phyloP scores from a whole-genome alignment of 495 filamentous ascomycete genomes.

The Zalerion maritima region DNA sequence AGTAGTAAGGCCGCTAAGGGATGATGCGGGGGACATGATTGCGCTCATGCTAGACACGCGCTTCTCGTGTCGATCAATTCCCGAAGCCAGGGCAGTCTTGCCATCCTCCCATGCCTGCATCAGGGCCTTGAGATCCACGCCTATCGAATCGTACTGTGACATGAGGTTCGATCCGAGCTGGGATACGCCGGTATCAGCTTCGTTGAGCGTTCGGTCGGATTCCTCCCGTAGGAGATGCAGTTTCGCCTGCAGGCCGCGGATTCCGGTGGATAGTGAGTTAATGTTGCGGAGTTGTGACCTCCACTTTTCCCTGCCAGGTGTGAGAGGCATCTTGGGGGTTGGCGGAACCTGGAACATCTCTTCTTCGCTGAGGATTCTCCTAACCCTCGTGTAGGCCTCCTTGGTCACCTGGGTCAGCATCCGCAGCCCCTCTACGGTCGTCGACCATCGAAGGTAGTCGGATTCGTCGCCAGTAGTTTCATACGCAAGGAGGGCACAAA shows the following conservation, averaged over 20 bases:
- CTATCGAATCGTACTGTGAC: constrained; percentile 87
- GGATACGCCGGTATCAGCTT: constrained; percentile 53
- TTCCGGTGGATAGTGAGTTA: constrained; percentile 74
- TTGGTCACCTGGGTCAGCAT: constrained; percentile 43
- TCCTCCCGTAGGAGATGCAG: constrained; percentile 87
- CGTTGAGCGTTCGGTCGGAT: constrained; percentile 60
- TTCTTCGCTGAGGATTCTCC: constrained; percentile 61
- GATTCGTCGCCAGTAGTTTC: constrained; percentile 70
- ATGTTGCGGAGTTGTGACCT: constrained; percentile 75
- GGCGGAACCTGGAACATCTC: constrained; percentile 36
- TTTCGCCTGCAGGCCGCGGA: constrained; percentile 85
- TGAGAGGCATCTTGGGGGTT: constrained; percentile 53
- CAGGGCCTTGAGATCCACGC: constrained; percentile 65
- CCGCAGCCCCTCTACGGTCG: constrained; percentile 61
- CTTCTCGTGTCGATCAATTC: constrained; percentile 58
- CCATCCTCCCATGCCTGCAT: constrained; percentile 88
- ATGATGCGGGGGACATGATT: constrained; percentile 60
- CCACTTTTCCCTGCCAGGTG: constrained; percentile 63
- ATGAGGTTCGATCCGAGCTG: constrained; percentile 64
- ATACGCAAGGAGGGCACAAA: constrained; percentile 76
- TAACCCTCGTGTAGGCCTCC: constrained; percentile 39
- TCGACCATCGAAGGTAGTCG: constrained; percentile 69
- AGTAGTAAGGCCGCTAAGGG: constrained; percentile 70
- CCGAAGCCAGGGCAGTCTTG: constrained; percentile 55
- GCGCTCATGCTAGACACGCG: constrained; percentile 54